Conservation (phyloP, 495 filamentous ascomycete genomes). For the Xylaria nigripes region DNA sequence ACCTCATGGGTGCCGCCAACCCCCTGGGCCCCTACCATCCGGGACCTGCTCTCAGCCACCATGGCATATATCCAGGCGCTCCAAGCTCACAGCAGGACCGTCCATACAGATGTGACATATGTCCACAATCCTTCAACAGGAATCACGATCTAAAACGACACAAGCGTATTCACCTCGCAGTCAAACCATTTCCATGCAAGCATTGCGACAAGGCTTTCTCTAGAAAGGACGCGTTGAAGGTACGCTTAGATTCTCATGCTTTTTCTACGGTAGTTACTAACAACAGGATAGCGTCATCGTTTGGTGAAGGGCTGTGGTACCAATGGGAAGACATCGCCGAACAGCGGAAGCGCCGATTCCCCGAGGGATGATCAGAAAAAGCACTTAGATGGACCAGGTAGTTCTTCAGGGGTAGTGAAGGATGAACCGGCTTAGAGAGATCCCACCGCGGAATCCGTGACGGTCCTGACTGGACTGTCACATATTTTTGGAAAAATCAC, state of each 20-base stretch:
- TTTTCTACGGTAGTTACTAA: neutral
- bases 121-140: constrained; percentile 87
- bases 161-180: constrained; percentile 86
- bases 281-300: constrained; percentile 63
- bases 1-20: constrained; percentile 56
- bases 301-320: constrained; percentile 90
- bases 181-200: constrained; percentile 89
- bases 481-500: neutral
- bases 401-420: constrained; percentile 9
- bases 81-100: constrained; percentile 53
- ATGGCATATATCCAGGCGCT: constrained; percentile 47
- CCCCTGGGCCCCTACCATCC: constrained; percentile 40
- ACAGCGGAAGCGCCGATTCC: constrained; percentile 9
- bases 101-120: constrained; percentile 91
- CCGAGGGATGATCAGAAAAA: constrained; percentile 15
- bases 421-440: constrained; percentile 12
- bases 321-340: constrained; percentile 28
- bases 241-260: constrained; percentile 27
- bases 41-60: constrained; percentile 44
- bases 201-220: constrained; percentile 97
- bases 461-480: neutral
- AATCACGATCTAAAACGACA: constrained; percentile 97
- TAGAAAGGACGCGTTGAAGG: constrained; percentile 94
- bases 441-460: neutral
- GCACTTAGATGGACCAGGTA: constrained; percentile 6